Evolutionary conservation across 2,329 filamentous ascomycete species (phyloP).

Genomic region (Trichophyton verrucosum): DNA sequence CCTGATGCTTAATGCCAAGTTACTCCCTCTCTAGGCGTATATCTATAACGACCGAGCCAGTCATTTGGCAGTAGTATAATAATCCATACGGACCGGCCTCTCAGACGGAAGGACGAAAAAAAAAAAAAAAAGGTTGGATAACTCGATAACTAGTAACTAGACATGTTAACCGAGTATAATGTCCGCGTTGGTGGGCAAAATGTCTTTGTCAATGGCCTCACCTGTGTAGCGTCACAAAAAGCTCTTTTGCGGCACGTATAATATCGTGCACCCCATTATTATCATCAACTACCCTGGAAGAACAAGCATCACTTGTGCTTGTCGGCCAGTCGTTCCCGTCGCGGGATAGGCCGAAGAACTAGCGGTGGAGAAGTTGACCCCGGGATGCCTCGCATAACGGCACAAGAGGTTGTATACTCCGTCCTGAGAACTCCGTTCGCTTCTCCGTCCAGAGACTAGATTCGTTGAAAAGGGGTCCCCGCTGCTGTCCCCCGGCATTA

Average conservation of each 20-base stretch:
- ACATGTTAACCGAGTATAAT: too few species aligned
- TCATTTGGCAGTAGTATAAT: not conserved
- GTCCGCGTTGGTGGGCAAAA: too few species aligned
- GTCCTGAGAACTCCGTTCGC: not conserved
- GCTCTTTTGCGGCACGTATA: slow-evolving; percentile 2
- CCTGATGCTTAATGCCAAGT: too few species aligned
- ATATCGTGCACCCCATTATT: not conserved
- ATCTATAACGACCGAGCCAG: too few species aligned
- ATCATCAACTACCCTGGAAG: not conserved
- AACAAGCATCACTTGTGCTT: not conserved
- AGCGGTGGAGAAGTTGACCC: not conserved
- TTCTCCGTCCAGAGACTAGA: not conserved
- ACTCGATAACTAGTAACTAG: too few species aligned
- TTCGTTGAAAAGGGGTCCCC: not conserved
- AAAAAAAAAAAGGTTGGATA: too few species aligned
- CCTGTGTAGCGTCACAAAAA: not conserved
- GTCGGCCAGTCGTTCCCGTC: not conserved
- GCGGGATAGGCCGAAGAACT: slow-evolving; percentile 7
- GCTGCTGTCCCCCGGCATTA: not conserved
- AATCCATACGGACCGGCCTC: not conserved
- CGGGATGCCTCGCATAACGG: not conserved
- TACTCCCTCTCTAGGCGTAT: too few species aligned
- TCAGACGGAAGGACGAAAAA: too few species aligned
- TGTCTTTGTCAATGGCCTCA: too few species aligned
- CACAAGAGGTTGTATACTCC: too few species aligned